Evolutionary conservation across 495 filamentous ascomycete genomes (phyloP), one percentile per base, ranked within the genome.

Genomic region (Trichoderma erinaceum): DNA sequence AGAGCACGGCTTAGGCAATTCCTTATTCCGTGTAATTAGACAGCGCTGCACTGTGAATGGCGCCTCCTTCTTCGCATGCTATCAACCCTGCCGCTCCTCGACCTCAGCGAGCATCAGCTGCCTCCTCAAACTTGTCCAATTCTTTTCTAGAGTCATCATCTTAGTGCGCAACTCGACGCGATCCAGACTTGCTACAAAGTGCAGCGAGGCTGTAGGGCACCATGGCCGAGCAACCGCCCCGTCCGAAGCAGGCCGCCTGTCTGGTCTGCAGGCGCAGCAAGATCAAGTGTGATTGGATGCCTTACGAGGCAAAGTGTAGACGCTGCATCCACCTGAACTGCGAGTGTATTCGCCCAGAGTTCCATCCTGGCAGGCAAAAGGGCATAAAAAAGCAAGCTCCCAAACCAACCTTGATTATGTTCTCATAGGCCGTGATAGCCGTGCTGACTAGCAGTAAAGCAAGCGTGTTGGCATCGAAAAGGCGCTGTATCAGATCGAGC

Each of bases 381-480:
- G 89, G 89, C 4, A 87, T 90, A 56, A 90, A 90, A 73, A 91
- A 91, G 88, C 87, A 74, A 79, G 84, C 75, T 44, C 25, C 67
- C 64, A 41, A 3, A 50, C 27, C 25, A 43, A 50, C 21, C 48
- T 21, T 64, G 27, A 27, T 41, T n/a, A 23, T 27, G 61, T 66
- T 38, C 25, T 64, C 23, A 44, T 27, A 61, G 35, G 71, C 67
- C n/a, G 8, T 38, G 35, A 38, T 27, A 25, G 68, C 25, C 32
- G 66, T 16, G 21, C 66, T 70, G 52, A 69, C 70, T 68, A 46
- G 68, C 48, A 8, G 25, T 66, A 12, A 69, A 91, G 89, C 74
- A 91, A 91, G 74, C 86, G 89, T 32, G 89, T 86, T 43, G 89
- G 89, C 0, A 74, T 91, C 65, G 88, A 90, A 67, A 91, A 90